Conservation (phyloP, 108 stramenopile species). For the Discostella stelligeroides region DNA sequence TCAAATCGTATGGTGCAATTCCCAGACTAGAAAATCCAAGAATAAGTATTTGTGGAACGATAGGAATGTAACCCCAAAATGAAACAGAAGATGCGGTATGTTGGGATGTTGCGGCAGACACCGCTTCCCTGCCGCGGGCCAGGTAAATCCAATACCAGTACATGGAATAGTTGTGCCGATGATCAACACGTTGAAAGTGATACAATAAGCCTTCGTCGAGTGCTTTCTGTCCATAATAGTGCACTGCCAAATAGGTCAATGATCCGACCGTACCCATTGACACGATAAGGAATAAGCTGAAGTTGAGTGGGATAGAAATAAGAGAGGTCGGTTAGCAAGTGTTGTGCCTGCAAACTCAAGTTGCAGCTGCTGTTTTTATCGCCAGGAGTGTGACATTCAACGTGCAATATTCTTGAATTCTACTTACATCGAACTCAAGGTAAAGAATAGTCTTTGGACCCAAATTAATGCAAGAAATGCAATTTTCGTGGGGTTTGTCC, state of each 20-base stretch:
- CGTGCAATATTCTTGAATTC: too few species aligned
- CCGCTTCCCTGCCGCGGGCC: constrained; percentile 48
- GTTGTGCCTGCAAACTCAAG: background rate
- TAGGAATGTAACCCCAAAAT: constrained; percentile 51
- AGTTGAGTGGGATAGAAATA: background rate
- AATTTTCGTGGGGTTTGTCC: constrained; percentile 40
- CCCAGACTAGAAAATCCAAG: constrained; percentile 72
- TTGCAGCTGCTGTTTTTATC: background rate
- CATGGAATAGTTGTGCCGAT: constrained; percentile 90
- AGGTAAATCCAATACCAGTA: constrained; percentile 95
- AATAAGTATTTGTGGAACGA: constrained; percentile 82
- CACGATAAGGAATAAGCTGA: constrained; percentile 65
- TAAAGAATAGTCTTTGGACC: constrained; percentile 43
- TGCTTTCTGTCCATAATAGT: constrained; percentile 74
- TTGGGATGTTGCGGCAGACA: constrained; percentile 1
- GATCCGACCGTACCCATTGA: constrained; percentile 58
- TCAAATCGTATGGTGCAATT: constrained; percentile 72
- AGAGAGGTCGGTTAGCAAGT: background rate
- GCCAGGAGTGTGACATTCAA: background rate
- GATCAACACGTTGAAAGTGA: constrained; percentile 95
- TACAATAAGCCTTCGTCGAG: constrained; percentile 91
- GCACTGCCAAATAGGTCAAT: constrained; percentile 63
- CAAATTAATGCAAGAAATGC: constrained; percentile 27
- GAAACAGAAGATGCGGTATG: constrained; percentile 13
- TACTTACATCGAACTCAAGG: constrained; percentile 44